These are phyloP conservation scores for Trichoderma endophyticum DNA, from an alignment of 2,329 filamentous ascomycete genomes.

Conservation along the genomic window DNA sequence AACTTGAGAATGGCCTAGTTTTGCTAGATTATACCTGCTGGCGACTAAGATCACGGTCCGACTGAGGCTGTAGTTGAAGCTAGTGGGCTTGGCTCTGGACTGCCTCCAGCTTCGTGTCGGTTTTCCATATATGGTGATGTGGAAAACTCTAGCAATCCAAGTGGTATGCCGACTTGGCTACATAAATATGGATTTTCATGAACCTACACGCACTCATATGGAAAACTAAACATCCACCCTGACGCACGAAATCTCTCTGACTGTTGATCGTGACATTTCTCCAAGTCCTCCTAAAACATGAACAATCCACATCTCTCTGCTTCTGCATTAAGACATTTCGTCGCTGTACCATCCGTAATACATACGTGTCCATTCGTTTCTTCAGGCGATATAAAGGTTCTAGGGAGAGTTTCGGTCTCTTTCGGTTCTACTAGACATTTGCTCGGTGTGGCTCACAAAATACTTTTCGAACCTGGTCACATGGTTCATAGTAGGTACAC, in stretches of 20 bases:
- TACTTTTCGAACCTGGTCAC: background rate
- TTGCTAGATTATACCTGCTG: background rate
- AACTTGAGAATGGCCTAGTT: background rate
- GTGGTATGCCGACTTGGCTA: background rate
- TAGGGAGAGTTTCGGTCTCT: background rate
- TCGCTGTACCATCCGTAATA: background rate
- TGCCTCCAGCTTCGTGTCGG: background rate
- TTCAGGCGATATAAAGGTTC: accelerated
- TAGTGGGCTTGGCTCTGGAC: background rate
- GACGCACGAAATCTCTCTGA: background rate
- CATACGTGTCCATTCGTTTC: background rate
- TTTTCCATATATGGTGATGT: background rate
- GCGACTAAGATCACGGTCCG: background rate
- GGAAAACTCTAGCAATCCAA: accelerated
- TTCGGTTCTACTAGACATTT: background rate
- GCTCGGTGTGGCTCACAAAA: background rate
- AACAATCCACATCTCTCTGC: background rate
- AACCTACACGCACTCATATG: background rate
- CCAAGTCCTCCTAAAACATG: too few species aligned
- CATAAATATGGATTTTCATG: background rate
- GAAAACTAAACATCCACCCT: background rate
- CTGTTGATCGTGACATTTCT: background rate
- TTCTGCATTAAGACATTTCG: background rate
- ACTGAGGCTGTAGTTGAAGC: background rate
- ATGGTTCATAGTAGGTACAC: background rate